Conservation (phyloP, 306 rosid species). For the Alnus glutinosa region DNA sequence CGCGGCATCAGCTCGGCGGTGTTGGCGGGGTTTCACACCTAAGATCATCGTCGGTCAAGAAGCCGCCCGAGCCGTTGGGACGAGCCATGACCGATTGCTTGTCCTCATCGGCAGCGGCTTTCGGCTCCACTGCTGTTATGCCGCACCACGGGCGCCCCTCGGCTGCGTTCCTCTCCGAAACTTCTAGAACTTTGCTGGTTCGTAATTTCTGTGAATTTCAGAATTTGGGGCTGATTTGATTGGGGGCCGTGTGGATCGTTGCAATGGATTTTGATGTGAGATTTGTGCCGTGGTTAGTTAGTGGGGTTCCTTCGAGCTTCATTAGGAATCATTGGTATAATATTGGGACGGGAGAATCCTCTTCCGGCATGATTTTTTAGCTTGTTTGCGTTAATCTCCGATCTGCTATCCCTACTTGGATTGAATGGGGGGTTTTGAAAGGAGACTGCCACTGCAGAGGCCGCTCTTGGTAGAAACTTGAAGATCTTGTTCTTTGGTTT, state of each 20-base stretch:
- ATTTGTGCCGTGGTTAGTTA: slow-evolving; percentile 20
- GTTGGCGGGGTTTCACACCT: slow-evolving; percentile 66
- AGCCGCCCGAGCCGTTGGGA: slow-evolving; percentile 90
- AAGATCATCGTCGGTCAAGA: slow-evolving; percentile 79
- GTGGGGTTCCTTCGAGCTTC: too few relatives aligned
- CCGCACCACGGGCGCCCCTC: slow-evolving; percentile 55
- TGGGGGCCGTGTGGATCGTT: slow-evolving; percentile 34
- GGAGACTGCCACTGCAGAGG: too few relatives aligned
- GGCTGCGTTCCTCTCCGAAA: too few relatives aligned
- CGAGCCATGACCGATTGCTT: slow-evolving; percentile 90
- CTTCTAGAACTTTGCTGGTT: slow-evolving; percentile 93
- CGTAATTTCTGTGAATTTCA: slow-evolving; percentile 15
- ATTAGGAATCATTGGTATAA: too few relatives aligned
- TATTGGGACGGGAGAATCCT: too few relatives aligned
- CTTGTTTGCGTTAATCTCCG: too few relatives aligned
- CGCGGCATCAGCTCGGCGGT: too few relatives aligned
- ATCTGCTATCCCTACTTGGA: too few relatives aligned
- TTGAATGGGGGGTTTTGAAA: too few relatives aligned
- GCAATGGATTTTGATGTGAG: slow-evolving; percentile 15
- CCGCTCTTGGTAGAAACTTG: too few relatives aligned
- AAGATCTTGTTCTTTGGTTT: too few relatives aligned
- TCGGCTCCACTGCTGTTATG: slow-evolving; percentile 18
- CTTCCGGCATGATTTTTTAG: too few relatives aligned
- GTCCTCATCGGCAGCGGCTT: slow-evolving; percentile 49
- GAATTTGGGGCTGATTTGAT: not conserved